Evolutionary conservation across 2,329 filamentous ascomycete species (phyloP), one percentile per base, ranked within the genome.

Genomic region (Aspergillus cejpii): DNA sequence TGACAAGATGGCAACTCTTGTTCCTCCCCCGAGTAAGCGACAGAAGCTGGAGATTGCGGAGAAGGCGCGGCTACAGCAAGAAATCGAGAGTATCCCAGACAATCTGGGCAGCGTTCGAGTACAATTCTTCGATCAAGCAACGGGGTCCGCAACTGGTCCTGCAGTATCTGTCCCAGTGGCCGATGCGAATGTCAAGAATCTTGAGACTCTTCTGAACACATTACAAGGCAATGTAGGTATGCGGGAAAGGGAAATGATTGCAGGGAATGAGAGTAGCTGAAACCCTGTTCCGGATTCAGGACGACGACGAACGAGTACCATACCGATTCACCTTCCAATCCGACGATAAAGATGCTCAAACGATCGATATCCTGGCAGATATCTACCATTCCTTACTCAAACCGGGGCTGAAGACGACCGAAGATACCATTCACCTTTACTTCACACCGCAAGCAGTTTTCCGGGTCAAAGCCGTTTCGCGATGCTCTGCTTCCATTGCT

Each of bases 381-480:
- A 45, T 75, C 19, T 79, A 76, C 56, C 73, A 76, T 42, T 72
- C 74, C 2, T 63, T 78, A 17, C 66, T 77, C 19, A 67, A 73
- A 59, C 72, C 68, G 29, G 73, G 71, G 0, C 52, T 75, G 28
- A 76, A 74, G 55, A 74, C 73, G 2, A 79, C 78, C 20, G 81
- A 85, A 72, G 76, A 80, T 50, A 74, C 77, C 26, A 71, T 84
- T 20, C 74, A 76, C 31, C 74, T 84, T 11, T 77, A 81, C 47
- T 83, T 80, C 63, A 79, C 80, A 28, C 91, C 92, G 0, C 91
- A 98, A 66, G 88, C 91, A 17, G 85, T 97, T 0, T 97, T 96
- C 74, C 83, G 85, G 58, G 92, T 97, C 19, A 89, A 92, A 58
- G 85, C 88, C 8, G 89, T 96, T 33, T 91, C 90, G 39, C 79